Evolutionary conservation across 208 protist genomes (phyloP).

Genomic region (Leishmania gerbilli): DNA sequence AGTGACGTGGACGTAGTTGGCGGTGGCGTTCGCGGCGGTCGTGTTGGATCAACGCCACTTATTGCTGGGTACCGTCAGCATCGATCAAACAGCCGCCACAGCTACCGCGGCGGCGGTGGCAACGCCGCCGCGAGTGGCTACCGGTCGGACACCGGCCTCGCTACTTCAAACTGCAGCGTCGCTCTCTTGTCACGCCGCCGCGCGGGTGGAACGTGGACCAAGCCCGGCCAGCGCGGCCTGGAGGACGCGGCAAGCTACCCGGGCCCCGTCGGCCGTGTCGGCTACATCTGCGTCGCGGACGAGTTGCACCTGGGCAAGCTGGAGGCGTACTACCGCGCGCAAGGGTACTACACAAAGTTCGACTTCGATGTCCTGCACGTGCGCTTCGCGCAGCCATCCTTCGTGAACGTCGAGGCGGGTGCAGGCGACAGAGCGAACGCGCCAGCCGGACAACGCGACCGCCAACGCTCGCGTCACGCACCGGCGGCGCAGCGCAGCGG

Average conservation of each 20-base stretch:
- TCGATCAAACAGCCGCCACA: slow-evolving; percentile 31
- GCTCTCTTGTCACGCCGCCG: slow-evolving; percentile 14
- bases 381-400: slow-evolving; percentile 49
- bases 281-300: slow-evolving; percentile 78
- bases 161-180: not conserved
- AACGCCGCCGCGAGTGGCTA: slow-evolving; percentile 12
- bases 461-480: not conserved
- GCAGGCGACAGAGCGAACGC: not conserved
- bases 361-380: slow-evolving; percentile 81
- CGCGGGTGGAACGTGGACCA: slow-evolving; percentile 27
- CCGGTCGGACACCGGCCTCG: slow-evolving; percentile 19
- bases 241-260: slow-evolving; percentile 22
- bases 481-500: not conserved
- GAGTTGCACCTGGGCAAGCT: slow-evolving; percentile 69
- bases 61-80: slow-evolving; percentile 11
- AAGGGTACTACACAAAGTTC: slow-evolving; percentile 82
- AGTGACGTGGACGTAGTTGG: slow-evolving; percentile 22
- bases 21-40: not conserved
- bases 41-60: not conserved
- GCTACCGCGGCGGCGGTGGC: slow-evolving; percentile 6
- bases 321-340: slow-evolving; percentile 55
- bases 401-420: slow-evolving; percentile 13
- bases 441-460: slow-evolving; percentile 4
- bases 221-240: slow-evolving; percentile 25
- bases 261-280: slow-evolving; percentile 49